Conservation (phyloP, 306 rosid genomes). For the Carpinus fangiana region DNA sequence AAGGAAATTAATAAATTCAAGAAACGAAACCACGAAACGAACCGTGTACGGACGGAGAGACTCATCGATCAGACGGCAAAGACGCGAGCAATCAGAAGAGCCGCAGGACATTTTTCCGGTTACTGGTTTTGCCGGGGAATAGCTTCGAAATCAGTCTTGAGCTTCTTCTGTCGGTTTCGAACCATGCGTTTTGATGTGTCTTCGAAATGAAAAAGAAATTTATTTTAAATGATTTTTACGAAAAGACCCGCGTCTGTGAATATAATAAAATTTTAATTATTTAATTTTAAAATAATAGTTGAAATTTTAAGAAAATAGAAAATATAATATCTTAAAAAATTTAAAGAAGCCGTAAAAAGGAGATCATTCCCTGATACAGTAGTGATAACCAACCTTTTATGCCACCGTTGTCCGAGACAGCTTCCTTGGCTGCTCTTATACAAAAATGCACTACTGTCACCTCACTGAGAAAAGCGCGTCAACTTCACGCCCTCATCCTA, state of each 20-base stretch:
- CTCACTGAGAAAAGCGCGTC: conserved; percentile 66
- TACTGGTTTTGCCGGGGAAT: neutral
- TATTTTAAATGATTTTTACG: too few species aligned
- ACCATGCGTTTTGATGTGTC: conserved; percentile 18
- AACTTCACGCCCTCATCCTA: conserved; percentile 64
- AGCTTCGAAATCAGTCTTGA: neutral
- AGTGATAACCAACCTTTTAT: conserved; percentile 8
- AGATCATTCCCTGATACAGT: too few species aligned
- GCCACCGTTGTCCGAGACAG: conserved; percentile 28
- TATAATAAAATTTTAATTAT: too few species aligned
- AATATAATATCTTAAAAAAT: too few species aligned
- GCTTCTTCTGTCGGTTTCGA: neutral
- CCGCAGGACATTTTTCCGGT: conserved; percentile 33
- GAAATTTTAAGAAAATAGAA: too few species aligned
- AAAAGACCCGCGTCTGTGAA: too few species aligned
- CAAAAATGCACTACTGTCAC: conserved; percentile 58
- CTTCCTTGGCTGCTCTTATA: conserved; percentile 34
- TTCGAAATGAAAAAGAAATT: neutral
- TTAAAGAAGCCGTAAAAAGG: too few species aligned
- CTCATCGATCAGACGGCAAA: conserved; percentile 55
- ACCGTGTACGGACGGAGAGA: conserved; percentile 59
- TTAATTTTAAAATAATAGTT: too few species aligned
- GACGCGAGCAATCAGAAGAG: conserved; percentile 43
- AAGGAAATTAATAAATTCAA: neutral
- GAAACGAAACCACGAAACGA: conserved; percentile 24